A percentile compares a stretch with the other conserved stretches of the same genome.
phyloP scores from a whole-genome alignment of 106 monocot species.

The Platanthera guangdongensis region DNA sequence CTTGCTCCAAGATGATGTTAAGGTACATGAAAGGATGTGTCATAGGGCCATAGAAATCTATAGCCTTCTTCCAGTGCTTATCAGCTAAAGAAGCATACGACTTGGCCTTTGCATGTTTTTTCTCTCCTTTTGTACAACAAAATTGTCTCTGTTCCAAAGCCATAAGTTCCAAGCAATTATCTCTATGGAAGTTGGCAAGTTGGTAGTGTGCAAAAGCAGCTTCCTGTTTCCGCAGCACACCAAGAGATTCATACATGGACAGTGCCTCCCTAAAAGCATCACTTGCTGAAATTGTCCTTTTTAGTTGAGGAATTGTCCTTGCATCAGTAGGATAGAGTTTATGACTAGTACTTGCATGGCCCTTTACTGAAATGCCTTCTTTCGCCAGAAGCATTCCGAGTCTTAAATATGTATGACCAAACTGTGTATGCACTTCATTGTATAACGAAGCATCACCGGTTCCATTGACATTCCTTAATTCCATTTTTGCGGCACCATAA shows the following conservation, averaged over 20 bases:
- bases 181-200: constrained; percentile 73
- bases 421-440: constrained; percentile 78
- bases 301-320: constrained; percentile 21
- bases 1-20: constrained; percentile 79
- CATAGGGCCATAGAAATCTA: constrained; percentile 83
- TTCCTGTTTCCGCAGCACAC: constrained; percentile 81
- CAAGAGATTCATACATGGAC: constrained; percentile 69
- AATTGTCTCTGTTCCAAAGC: constrained; percentile 48
- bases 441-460: constrained; percentile 30
- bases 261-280: constrained; percentile 94
- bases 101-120: constrained; percentile 61
- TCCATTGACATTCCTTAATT: constrained; percentile 32
- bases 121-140: constrained; percentile 40
- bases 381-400: constrained; percentile 93
- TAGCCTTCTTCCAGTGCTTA: constrained; percentile 72
- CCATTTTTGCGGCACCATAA: constrained; percentile 68
- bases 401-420: constrained; percentile 76
- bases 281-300: constrained; percentile 45
- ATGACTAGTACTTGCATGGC: constrained; percentile 11
- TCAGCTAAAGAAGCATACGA: constrained; percentile 85
- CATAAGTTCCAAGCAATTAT: constrained; percentile 56
- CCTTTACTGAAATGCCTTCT: constrained; percentile 37
- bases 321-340: constrained; percentile 17
- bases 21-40: constrained; percentile 74
- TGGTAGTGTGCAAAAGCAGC: constrained; percentile 88